These are phyloP conservation scores for Eutrema yunnanense DNA, from an alignment of 345 rosid species.

Conservation along the genomic window DNA sequence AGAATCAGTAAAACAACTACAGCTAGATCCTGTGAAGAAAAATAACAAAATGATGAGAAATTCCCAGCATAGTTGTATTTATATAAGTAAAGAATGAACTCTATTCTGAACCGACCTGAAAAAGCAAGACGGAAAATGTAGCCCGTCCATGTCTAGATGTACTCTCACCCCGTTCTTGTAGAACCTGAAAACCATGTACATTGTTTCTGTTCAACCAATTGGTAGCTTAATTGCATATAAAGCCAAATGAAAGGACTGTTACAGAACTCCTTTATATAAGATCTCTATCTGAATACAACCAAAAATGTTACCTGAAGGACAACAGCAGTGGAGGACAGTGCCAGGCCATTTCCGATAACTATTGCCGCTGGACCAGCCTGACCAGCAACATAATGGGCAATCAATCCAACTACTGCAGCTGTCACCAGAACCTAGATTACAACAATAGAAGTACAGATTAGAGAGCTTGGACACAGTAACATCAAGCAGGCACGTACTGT, in stretches of 20 bases:
- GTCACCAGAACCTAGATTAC: slow-evolving; percentile 80
- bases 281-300: slow-evolving; percentile 2
- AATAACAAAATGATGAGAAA: slow-evolving; percentile 15
- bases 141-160: slow-evolving; percentile 99
- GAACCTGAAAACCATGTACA: slow-evolving; percentile 53
- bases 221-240: background rate
- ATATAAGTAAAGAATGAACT: slow-evolving; percentile 3
- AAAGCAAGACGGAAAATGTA: slow-evolving; percentile 92
- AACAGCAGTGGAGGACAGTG: slow-evolving; percentile 96
- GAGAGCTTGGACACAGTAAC: slow-evolving; percentile 2
- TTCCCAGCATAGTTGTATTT: background rate
- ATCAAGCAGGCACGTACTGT: background rate
- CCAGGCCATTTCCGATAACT: slow-evolving; percentile 96
- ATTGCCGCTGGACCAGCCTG: slow-evolving; percentile 91
- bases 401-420: slow-evolving; percentile 79
- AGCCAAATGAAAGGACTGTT: no score
- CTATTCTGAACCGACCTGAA: slow-evolving; percentile 57
- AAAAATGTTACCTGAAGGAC: slow-evolving; percentile 70
- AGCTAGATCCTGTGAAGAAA: slow-evolving; percentile 80
- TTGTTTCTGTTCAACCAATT: slow-evolving; percentile 1
- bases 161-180: slow-evolving; percentile 98
- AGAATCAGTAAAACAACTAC: slow-evolving; percentile 95
- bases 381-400: slow-evolving; percentile 73
- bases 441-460: slow-evolving; percentile 18
- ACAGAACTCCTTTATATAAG: background rate